These are phyloP conservation scores for Alternaria sp. DNA, from an alignment of 2,329 filamentous ascomycete genomes.

Conservation along the genomic window DNA sequence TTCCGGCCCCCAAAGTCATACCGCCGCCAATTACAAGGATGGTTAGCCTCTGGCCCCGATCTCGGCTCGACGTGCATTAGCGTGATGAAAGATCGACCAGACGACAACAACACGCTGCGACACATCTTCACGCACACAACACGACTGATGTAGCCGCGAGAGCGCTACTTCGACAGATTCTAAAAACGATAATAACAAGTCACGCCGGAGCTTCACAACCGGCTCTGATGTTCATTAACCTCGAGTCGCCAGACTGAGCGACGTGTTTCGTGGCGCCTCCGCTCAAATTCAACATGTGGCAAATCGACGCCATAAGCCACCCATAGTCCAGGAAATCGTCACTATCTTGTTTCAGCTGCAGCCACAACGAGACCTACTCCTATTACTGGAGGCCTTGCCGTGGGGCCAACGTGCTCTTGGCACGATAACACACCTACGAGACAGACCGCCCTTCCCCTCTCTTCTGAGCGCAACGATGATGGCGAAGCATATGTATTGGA, in stretches of 20 bases:
- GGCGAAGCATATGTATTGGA: background rate
- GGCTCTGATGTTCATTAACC: background rate
- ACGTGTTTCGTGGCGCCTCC: background rate
- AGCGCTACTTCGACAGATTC: background rate
- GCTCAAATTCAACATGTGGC: background rate
- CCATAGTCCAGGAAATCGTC: background rate
- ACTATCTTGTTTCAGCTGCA: background rate
- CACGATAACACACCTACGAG: background rate
- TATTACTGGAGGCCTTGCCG: background rate
- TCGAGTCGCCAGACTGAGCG: background rate
- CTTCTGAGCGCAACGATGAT: background rate
- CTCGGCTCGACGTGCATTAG: background rate
- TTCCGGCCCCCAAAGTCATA: background rate
- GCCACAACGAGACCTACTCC: background rate
- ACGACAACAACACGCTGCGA: background rate
- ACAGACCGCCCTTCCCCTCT: background rate
- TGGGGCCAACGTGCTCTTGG: background rate
- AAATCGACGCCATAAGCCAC: background rate
- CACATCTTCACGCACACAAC: background rate
- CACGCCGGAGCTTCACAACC: background rate
- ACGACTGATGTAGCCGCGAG: background rate
- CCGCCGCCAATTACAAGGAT: background rate
- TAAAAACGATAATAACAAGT: background rate
- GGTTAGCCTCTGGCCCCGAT: background rate
- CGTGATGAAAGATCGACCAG: background rate